Percentiles rank a stretch among this genome's conserved stretches.
phyloP scores from a whole-genome alignment of 2,329 filamentous ascomycete species.

The Penicillium sclerotigenum region DNA sequence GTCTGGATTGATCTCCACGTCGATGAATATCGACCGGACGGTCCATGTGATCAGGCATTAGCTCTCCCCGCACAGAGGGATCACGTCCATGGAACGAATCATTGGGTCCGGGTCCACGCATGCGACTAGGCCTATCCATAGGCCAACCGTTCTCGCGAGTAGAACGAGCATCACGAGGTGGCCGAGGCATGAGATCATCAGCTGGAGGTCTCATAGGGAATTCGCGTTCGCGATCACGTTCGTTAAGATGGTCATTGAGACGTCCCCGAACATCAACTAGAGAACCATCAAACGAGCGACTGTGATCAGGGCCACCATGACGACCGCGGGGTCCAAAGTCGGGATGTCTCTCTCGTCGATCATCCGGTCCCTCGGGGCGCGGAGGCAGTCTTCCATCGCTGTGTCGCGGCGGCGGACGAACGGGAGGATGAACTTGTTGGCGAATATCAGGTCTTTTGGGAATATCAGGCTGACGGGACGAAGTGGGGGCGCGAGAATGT shows the following conservation, averaged over 20 bases:
- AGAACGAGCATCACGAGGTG: slow-evolving; percentile 34
- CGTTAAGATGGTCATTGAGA: slow-evolving; percentile 33
- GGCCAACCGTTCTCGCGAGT: slow-evolving; percentile 39
- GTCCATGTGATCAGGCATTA: slow-evolving; percentile 35
- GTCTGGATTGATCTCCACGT: slow-evolving; percentile 28
- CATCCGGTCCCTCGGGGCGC: slow-evolving; percentile 41
- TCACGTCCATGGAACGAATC: slow-evolving; percentile 31
- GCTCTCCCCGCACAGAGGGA: slow-evolving; percentile 34
- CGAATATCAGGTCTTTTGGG: slow-evolving; percentile 41
- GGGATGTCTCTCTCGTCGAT: slow-evolving; percentile 39
- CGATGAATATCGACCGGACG: slow-evolving; percentile 29
- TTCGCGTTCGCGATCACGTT: slow-evolving; percentile 39
- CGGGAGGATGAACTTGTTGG: slow-evolving; percentile 38
- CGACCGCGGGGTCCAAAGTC: slow-evolving; percentile 38
- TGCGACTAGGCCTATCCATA: slow-evolving; percentile 34
- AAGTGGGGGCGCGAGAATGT: slow-evolving; percentile 29
- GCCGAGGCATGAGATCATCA: slow-evolving; percentile 42
- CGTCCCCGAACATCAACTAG: slow-evolving; percentile 32
- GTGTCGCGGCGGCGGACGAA: slow-evolving; percentile 34
- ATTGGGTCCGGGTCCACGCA: slow-evolving; percentile 29
- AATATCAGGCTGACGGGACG: slow-evolving; percentile 30
- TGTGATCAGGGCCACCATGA: slow-evolving; percentile 38
- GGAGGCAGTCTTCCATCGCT: slow-evolving; percentile 37
- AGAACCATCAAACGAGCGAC: slow-evolving; percentile 36
- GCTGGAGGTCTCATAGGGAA: slow-evolving; percentile 31